phyloP scores from a whole-genome alignment of 768 basidiomycete species.

The Panellus pusillus region DNA sequence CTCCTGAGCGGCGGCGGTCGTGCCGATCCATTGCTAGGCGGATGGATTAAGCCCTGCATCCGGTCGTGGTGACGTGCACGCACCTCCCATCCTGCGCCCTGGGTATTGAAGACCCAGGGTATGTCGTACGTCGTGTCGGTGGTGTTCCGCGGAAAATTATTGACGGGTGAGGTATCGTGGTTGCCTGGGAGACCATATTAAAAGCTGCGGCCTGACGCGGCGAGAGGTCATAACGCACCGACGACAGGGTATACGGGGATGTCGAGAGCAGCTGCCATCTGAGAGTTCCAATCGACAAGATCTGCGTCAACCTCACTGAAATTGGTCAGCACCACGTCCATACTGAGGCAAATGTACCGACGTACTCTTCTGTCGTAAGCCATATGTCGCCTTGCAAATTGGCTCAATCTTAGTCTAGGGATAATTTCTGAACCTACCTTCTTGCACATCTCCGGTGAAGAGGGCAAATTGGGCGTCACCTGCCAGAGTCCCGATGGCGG shows the following conservation, averaged over 20 bases:
- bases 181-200: background rate
- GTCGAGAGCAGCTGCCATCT: slow-evolving; percentile 28
- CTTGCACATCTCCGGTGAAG: slow-evolving; percentile 39
- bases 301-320: slow-evolving; percentile 29
- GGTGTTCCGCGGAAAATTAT: slow-evolving; percentile 38
- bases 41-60: too few species aligned
- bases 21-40: slow-evolving; percentile 34
- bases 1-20: slow-evolving; percentile 27
- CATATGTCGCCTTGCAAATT: slow-evolving; percentile 24
- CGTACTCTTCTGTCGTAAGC: slow-evolving; percentile 27
- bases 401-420: too few species aligned
- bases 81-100: slow-evolving; percentile 31
- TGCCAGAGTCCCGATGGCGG: slow-evolving; percentile 27
- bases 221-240: slow-evolving; percentile 1
- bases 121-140: slow-evolving; percentile 24
- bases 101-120: slow-evolving; percentile 38
- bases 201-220: too few species aligned
- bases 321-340: background rate
- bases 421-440: background rate
- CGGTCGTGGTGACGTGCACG: too few species aligned
- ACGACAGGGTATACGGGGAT: slow-evolving; percentile 30
- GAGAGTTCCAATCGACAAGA: slow-evolving; percentile 28
- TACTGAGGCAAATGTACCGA: background rate
- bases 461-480: slow-evolving; percentile 29
- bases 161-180: slow-evolving; percentile 39